Evolutionary conservation across 148 eudicot species (phyloP), one percentile per base, ranked within the genome.

Genomic region (Dysphania ambrosioides): DNA sequence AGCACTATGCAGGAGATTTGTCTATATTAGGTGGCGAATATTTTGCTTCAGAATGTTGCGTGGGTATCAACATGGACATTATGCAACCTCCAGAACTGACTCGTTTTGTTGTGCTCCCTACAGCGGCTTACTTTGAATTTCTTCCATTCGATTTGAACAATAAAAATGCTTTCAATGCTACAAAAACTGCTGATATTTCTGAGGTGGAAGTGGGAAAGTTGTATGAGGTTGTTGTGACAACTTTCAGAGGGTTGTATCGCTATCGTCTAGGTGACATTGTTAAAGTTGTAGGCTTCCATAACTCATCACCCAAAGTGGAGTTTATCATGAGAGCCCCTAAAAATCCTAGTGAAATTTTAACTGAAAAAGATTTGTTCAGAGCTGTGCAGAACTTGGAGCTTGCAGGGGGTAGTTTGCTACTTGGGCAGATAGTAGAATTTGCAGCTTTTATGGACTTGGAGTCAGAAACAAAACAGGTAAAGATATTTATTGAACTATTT

Each of bases 291-390:
- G 86, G 88, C 18, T 86, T 86, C 65, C 68, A 81, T 57, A 73
- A 85, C 51, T 78, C 86, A 32, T 83, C 86, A 15, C 88, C 84
- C 6, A 70, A 75, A 68, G 70, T 84, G 40, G 76, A 79, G 70
- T 76, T 78, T 76, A 78, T 81, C 40, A 86, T 75, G 78, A 78
- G 88, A 72, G 88, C 88, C 73, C 88, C 88, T 70, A 86, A 83
- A 73, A 41, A 63, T 74, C 29, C 77, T 56, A 65, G 27, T 66
- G 86, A 85, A 78, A 66, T 81, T 77, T 21, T 83, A 62, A 85
- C 84, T 0, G 86, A 85, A 68, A 63, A 80, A 34, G 79, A 84
- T 58, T 78, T 81, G 66, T 53, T 84, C 68, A 70, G 70, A 65
- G 79, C 81, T 4, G 32, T 83, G 49, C 74, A 32, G 44, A 77